These are phyloP conservation scores for Exserohilum rostratum DNA, from an alignment of 2,329 filamentous ascomycete species.

Conservation along the genomic window DNA sequence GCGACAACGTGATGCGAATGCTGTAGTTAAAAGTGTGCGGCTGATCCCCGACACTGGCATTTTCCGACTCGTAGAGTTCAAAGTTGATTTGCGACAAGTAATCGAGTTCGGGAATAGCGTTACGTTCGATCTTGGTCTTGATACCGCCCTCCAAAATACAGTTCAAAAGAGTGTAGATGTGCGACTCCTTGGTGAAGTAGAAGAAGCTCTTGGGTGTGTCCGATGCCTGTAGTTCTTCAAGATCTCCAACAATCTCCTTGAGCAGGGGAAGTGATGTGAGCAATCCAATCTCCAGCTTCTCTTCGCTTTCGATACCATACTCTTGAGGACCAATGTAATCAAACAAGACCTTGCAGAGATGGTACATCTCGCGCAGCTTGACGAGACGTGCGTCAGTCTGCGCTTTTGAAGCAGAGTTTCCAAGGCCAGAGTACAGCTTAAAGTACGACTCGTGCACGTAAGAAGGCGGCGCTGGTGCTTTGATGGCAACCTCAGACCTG, in stretches of 20 bases:
- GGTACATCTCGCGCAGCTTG: slow-evolving; percentile 90
- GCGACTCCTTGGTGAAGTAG: slow-evolving; percentile 99
- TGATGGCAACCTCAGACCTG: slow-evolving; percentile 52
- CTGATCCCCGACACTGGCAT: slow-evolving; percentile 62
- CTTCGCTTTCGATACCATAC: slow-evolving; percentile 92
- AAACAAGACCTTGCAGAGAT: slow-evolving; percentile 90
- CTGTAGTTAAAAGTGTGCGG: slow-evolving; percentile 86
- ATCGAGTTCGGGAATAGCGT: slow-evolving; percentile 94
- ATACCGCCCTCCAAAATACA: slow-evolving; percentile 97
- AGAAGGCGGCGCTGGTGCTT: slow-evolving; percentile 28
- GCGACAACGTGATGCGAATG: slow-evolving; percentile 94
- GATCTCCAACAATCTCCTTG: slow-evolving; percentile 94
- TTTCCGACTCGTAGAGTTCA: slow-evolving; percentile 94
- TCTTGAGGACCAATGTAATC: slow-evolving; percentile 99
- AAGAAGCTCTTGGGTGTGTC: slow-evolving; percentile 95
- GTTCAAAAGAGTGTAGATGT: slow-evolving; percentile 97
- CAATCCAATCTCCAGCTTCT: slow-evolving; percentile 98
- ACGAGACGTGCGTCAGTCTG: slow-evolving; percentile 86
- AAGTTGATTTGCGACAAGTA: slow-evolving; percentile 98
- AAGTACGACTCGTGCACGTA: slow-evolving; percentile 73
- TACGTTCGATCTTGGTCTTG: slow-evolving; percentile 93
- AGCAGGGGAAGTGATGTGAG: slow-evolving; percentile 91
- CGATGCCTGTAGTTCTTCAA: slow-evolving; percentile 96
- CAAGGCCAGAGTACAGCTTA: slow-evolving; percentile 81
- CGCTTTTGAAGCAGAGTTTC: slow-evolving; percentile 63